These are phyloP conservation scores for Somion occarium DNA, from an alignment of 1,284 basidiomycete species.

Conservation along the genomic window DNA sequence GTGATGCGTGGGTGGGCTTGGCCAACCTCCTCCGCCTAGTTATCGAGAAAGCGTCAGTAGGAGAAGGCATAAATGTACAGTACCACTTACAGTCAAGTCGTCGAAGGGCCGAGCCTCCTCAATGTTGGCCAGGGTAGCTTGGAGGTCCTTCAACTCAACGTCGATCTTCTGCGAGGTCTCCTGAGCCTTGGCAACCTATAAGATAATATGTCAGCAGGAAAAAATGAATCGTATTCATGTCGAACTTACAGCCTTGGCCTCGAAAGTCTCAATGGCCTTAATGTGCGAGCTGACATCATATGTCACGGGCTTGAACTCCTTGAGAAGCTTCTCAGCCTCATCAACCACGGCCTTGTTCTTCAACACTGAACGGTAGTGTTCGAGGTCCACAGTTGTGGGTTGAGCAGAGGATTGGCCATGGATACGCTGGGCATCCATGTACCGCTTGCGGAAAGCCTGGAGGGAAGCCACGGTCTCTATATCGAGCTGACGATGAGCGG, in stretches of 20 bases:
- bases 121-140: constrained; percentile 95
- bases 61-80: constrained; percentile 4
- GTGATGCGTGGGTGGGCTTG: constrained; percentile 91
- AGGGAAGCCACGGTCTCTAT: constrained; percentile 86
- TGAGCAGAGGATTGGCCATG: constrained; percentile 67
- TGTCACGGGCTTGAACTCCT: constrained; percentile 92
- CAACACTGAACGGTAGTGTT: constrained; percentile 86
- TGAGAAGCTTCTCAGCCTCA: constrained; percentile 89
- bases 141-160: constrained; percentile 88
- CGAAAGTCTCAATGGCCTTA: constrained; percentile 96
- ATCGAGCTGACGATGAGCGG: neutral
- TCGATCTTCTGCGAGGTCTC: constrained; percentile 92
- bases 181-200: constrained; percentile 85
- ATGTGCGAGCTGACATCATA: constrained; percentile 91
- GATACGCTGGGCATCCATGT: constrained; percentile 83
- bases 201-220: neutral
- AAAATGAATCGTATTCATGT: neutral
- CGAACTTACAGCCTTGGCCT: constrained; percentile 87
- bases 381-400: constrained; percentile 82
- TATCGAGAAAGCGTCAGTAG: constrained; percentile 2
- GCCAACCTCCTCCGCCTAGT: constrained; percentile 84
- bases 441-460: constrained; percentile 95
- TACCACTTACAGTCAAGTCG: constrained; percentile 77
- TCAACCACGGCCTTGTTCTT: constrained; percentile 93
- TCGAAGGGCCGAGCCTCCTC: constrained; percentile 97